Base-by-base conservation (phyloP, 2,329 filamentous ascomycete genomes). In the Verticillium dahliae region DNA sequence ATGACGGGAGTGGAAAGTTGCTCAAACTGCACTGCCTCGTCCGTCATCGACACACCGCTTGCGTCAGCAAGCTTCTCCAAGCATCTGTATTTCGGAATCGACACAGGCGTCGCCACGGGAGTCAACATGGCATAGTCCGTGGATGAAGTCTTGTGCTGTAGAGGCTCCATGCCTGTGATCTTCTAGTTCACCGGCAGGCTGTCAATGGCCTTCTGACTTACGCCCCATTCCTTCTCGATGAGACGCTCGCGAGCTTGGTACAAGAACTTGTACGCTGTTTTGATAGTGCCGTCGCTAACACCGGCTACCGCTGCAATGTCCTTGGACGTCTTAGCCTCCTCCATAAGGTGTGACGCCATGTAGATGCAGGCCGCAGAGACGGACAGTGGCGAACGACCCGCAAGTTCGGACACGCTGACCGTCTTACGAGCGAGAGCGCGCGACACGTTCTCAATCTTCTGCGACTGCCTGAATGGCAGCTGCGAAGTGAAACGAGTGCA, bases 331-430 rank as follows among this genome's bases (percentile, higher is more conserved):
- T 90, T 90, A 22, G 86, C 81, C 67, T 95, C 85, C 61, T 89
- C 90, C 78, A 97, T 89, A 41, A 98, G 82, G 70, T 94, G 87
- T 35, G 91, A 92, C 4, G 94, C 90, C 87, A 98, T 95, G 81
- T 95, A 99, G 74, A 99, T 97, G 74, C 92, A 96, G 37, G 95
- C 93, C 18, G 93, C 94, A 6, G 96, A 94, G 64, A 96, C 92
- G 1, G 94, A 97, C 57, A 99, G 81, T 22, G 95, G 95, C 62
- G 94, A 98, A 63, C 95, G 91, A 67, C 95, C 95, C 39, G 94
- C 93, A 63, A 98, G 84, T 61, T 92, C 89, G 62, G 91, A 90
- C 64, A 91, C 87, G 57, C 85, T 84, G 31, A 87, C 88, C 67
- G 95, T 91, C 71, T 89, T 87, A 67, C 89, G 84, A 3, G 93